phyloP scores from a whole-genome alignment of 768 basidiomycete genomes.

The Boletus coccyginus region DNA sequence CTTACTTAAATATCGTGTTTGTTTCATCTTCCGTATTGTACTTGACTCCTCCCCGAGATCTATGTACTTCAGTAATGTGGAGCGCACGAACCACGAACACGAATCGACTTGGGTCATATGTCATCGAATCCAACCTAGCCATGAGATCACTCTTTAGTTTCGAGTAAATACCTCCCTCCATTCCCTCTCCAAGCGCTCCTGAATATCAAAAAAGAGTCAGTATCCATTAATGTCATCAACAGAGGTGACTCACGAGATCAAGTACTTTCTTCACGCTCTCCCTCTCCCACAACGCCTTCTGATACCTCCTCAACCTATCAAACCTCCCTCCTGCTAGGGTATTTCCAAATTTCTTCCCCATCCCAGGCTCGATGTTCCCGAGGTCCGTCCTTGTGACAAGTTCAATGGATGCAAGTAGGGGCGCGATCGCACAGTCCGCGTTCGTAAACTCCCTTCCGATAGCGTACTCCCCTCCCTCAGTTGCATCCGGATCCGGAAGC shows the following conservation, averaged over 20 bases:
- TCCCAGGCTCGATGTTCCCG: constrained; percentile 46
- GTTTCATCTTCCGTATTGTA: no score
- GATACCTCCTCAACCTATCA: constrained; percentile 48
- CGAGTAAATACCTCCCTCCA: background rate
- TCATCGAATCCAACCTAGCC: background rate
- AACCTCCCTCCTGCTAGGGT: constrained; percentile 42
- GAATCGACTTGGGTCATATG: no score
- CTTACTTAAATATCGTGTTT: no score
- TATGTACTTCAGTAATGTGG: no score
- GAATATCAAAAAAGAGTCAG: background rate
- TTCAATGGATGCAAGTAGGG: constrained; percentile 52
- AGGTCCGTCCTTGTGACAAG: constrained; percentile 43
- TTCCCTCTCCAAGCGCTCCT: constrained; percentile 2
- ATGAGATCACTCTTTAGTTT: background rate
- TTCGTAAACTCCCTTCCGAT: constrained; percentile 48
- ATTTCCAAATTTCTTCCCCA: constrained; percentile 42
- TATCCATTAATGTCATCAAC: background rate
- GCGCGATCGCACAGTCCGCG: constrained; percentile 58
- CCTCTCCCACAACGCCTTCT: constrained; percentile 43
- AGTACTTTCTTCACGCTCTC: constrained; percentile 11
- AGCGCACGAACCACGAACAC: no score
- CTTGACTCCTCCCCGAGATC: no score
- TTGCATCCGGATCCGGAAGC: constrained; percentile 37
- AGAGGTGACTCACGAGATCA: constrained; percentile 5
- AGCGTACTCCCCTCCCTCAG: constrained; percentile 36